Percentiles rank a stretch among this genome's conserved stretches.
phyloP scores from a whole-genome alignment of 352 stramenopile genomes.

The Phytophthora pistaciae region DNA sequence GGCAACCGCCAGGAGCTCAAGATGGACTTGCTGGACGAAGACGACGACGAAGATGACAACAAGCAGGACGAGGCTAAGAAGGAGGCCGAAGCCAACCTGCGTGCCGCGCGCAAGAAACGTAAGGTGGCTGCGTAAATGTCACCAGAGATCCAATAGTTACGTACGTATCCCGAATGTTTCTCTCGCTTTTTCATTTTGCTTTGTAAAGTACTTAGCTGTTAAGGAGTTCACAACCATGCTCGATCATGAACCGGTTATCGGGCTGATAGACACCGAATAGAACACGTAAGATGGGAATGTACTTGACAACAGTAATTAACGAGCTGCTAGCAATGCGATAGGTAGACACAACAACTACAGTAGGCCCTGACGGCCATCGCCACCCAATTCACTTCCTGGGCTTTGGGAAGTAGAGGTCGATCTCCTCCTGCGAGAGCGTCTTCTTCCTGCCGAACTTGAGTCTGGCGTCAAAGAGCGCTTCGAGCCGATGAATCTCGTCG shows the following conservation, averaged over 20 bases:
- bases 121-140: slow-evolving; percentile 37
- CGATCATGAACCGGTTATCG: too few relatives aligned
- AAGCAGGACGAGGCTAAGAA: slow-evolving; percentile 30
- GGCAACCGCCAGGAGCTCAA: slow-evolving; percentile 88
- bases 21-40: slow-evolving; percentile 75
- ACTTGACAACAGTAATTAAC: background rate
- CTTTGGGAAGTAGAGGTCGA: background rate
- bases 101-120: slow-evolving; percentile 41
- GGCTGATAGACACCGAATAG: too few relatives aligned
- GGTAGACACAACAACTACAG: background rate
- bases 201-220: too few relatives aligned
- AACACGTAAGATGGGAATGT: too few relatives aligned
- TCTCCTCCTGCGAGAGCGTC: background rate
- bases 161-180: slow-evolving; percentile 3
- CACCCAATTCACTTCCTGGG: background rate
- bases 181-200: background rate
- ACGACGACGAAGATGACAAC: slow-evolving; percentile 37
- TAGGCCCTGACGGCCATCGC: background rate
- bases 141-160: slow-evolving; percentile 15
- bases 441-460: background rate
- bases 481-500: background rate
- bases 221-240: too few relatives aligned
- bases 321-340: background rate
- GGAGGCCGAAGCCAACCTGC: slow-evolving; percentile 38
- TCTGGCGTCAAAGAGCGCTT: background rate